Evolutionary conservation across 331 rosid species (phyloP).

Genomic region (Cydonia oblonga): DNA sequence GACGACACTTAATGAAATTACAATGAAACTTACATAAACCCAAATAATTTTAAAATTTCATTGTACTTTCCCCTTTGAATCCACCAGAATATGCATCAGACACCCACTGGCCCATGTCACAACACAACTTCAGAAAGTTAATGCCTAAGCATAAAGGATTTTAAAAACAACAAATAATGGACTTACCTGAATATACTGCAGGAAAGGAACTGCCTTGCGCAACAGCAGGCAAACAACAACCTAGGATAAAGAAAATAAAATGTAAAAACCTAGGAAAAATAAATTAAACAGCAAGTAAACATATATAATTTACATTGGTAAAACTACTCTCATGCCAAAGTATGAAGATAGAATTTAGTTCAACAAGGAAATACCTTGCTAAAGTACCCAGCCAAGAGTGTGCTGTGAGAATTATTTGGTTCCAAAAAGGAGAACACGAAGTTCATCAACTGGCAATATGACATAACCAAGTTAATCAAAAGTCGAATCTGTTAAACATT

Average conservation of each 20-base stretch:
- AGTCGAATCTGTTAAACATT: neutral
- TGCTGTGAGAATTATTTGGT: slow-evolving; percentile 63
- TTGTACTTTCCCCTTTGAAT: neutral
- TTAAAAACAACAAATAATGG: neutral
- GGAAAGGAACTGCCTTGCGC: slow-evolving; percentile 90
- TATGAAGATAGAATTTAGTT: slow-evolving; percentile 10
- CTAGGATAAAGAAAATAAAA: slow-evolving; percentile 41
- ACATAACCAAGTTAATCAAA: slow-evolving; percentile 26
- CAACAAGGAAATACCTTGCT: slow-evolving; percentile 66
- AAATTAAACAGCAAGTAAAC: neutral
- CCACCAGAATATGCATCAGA: neutral
- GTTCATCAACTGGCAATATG: slow-evolving; percentile 72
- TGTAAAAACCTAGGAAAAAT: slow-evolving; percentile 1
- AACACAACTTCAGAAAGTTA: neutral
- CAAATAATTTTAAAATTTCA: neutral
- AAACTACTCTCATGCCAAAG: neutral
- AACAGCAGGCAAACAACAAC: slow-evolving; percentile 88
- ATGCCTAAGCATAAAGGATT: neutral
- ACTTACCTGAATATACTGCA: slow-evolving; percentile 89
- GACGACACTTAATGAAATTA: neutral
- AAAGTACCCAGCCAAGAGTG: slow-evolving; percentile 88
- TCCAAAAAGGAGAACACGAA: slow-evolving; percentile 89
- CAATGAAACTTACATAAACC: neutral
- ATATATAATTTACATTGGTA: neutral
- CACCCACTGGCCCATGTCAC: neutral